Evolutionary conservation across 768 basidiomycete genomes (phyloP), one percentile per base, ranked within the genome.

Genomic region (Hysterangium stoloniferum): DNA sequence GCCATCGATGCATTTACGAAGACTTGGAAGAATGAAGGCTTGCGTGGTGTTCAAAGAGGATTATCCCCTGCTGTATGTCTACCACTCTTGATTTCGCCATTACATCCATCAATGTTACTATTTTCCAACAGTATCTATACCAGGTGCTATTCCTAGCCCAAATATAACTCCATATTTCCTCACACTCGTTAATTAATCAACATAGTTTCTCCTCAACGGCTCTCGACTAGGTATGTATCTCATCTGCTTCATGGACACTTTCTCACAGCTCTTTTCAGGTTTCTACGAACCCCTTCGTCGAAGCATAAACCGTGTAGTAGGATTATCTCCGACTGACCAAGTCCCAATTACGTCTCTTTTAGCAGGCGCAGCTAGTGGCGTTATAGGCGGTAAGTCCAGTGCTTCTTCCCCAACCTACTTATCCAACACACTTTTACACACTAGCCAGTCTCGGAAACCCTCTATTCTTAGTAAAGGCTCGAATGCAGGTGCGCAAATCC

Each of bases 211-310:
- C 25, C 70, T 97, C 57, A 97, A 96, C 58, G 92, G 94, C 5
- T 94, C 88, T 20, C 80, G 93, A 52, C 71, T 96, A 50, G 90
- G 89, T 90, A 57, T 43, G 61, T 47, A 22, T 61, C 48, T 45
- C 40, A 7, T 19, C 12, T 46, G 33, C 11, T 5, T 48, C 29
- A 17, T 15, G 13, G 19, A 38, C 50, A 4, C 17, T 35, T 20
- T 34, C 36, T 24, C 20, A 15, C 37, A 5, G 13, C 22, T 49
- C 12, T 28, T 46, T 29, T 1, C 56, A 90, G 95, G 96, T 4
- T 95, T 99, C 62, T 99, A 96, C 62, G 96, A 99, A 63, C 95
- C 94, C 1, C 78, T 98, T 51, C 77, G 96, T 53, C 75, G 70
- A 52, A 65, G 65, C 2, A 62, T 89, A 45, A 99, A 98, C 67